Evolutionary conservation across 192 early-diverging fungal genomes (phyloP).

Genomic region (Geranomyces michiganensis): DNA sequence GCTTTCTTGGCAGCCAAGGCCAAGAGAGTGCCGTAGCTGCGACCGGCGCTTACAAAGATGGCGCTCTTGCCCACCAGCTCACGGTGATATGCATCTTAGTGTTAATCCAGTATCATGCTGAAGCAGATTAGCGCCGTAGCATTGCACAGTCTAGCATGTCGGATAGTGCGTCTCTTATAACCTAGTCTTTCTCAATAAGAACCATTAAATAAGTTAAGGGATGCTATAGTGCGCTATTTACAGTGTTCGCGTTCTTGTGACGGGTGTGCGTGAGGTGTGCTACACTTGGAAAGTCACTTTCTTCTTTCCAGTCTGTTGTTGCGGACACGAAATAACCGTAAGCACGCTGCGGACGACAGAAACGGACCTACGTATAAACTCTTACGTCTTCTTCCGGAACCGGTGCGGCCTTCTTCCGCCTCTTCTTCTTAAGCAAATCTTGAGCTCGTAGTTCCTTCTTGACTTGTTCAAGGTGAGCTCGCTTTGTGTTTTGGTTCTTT

Average conservation of each 20-base stretch:
- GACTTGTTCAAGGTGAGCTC: slow-evolving; percentile 1
- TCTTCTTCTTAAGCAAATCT: not conserved
- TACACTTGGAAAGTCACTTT: slow-evolving; percentile 11
- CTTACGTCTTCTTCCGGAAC: not conserved
- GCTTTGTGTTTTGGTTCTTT: slow-evolving; percentile 14
- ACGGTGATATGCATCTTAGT: too few species aligned
- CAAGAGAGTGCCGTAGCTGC: not conserved
- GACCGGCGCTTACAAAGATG: too few species aligned
- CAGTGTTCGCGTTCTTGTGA: too few species aligned
- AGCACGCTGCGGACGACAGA: not conserved
- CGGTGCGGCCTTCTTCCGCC: not conserved
- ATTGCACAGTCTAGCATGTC: not conserved
- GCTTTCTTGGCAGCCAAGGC: slow-evolving; percentile 23
- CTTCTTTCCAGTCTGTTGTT: not conserved
- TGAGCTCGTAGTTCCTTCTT: slow-evolving; percentile 7
- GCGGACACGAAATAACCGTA: not conserved
- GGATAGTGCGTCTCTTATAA: not conserved
- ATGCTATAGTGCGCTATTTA: not conserved
- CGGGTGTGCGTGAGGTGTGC: not conserved
- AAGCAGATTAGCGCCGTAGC: not conserved
- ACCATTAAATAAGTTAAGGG: not conserved
- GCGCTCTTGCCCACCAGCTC: too few species aligned
- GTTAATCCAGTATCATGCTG: not conserved
- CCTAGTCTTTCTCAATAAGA: not conserved
- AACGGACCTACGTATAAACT: not conserved